A percentile compares a stretch with the other conserved stretches of the same genome.
These are phyloP conservation scores for Talaromyces stipitatus DNA, from an alignment of 495 filamentous ascomycete species.

Conservation along the genomic window DNA sequence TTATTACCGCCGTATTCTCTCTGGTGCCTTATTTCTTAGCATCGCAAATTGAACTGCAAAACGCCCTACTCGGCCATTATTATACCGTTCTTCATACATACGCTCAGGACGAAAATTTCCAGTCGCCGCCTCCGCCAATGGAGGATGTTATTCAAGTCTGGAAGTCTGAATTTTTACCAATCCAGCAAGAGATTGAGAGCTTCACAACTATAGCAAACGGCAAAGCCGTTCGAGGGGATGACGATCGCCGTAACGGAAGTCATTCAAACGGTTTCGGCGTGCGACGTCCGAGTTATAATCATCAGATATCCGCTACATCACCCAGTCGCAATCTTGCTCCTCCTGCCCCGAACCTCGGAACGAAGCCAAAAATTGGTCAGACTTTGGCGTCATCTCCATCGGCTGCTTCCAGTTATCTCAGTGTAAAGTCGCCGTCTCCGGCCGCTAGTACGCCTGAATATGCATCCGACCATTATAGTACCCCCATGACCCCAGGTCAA, in stretches of 20 bases:
- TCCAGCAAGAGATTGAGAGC: slow-evolving; percentile 66
- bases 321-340: slow-evolving; percentile 7
- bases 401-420: slow-evolving; percentile 6
- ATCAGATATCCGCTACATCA: slow-evolving; percentile 1
- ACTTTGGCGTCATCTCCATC: slow-evolving; percentile 10
- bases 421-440: slow-evolving; percentile 9
- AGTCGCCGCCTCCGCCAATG: slow-evolving; percentile 65
- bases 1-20: slow-evolving; percentile 68
- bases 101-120: slow-evolving; percentile 62
- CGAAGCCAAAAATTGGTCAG: slow-evolving; percentile 15
- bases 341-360: slow-evolving; percentile 11
- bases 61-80: slow-evolving; percentile 70
- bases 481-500: slow-evolving; percentile 5
- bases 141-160: slow-evolving; percentile 64
- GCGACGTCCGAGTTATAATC: slow-evolving; percentile 14
- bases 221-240: slow-evolving; percentile 58
- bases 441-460: slow-evolving; percentile 13
- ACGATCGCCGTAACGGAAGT: slow-evolving; percentile 27
- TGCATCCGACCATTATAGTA: slow-evolving; percentile 14
- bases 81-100: slow-evolving; percentile 81
- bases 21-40: slow-evolving; percentile 70
- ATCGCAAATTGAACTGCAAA: slow-evolving; percentile 73
- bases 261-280: slow-evolving; percentile 11
- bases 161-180: slow-evolving; percentile 55
- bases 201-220: slow-evolving; percentile 62